phyloP scores from a whole-genome alignment of 1,139 yeast species.

The Yamadazyma siamensis region DNA sequence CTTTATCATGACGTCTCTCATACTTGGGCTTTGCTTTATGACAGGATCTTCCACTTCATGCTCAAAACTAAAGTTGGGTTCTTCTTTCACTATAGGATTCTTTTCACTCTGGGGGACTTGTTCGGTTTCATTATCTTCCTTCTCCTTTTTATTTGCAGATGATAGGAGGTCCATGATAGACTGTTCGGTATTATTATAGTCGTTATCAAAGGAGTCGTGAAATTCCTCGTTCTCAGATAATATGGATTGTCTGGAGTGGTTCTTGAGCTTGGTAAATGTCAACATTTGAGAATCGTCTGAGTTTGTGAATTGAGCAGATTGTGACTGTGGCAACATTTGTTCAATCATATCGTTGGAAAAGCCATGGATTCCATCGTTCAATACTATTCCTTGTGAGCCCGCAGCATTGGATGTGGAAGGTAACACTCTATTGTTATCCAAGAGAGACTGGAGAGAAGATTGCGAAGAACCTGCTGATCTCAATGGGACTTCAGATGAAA shows the following conservation, averaged over 20 bases:
- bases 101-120: background rate
- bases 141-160: conserved; percentile 5
- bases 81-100: conserved; percentile 10
- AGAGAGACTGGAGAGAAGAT: conserved; percentile 42
- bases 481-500: conserved; percentile 26
- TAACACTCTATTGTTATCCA: conserved; percentile 34
- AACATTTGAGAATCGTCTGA: conserved; percentile 15
- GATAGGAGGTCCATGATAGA: conserved; percentile 39
- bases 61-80: conserved; percentile 4
- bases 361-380: conserved; percentile 47
- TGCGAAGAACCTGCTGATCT: conserved; percentile 43
- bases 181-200: conserved; percentile 39
- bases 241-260: conserved; percentile 8
- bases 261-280: conserved; percentile 8
- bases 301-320: conserved; percentile 2
- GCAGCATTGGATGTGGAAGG: conserved; percentile 20
- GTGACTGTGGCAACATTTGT: conserved; percentile 25
- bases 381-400: conserved; percentile 27
- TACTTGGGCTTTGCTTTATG: conserved; percentile 11
- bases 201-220: conserved; percentile 37
- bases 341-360: conserved; percentile 39
- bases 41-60: conserved; percentile 1
- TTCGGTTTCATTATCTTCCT: background rate
- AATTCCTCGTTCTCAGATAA: conserved; percentile 21
- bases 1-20: conserved; percentile 6